A percentile compares a stretch with the other conserved stretches of the same genome.
These are phyloP conservation scores for Boletus reticulatus DNA, from an alignment of 768 basidiomycete species.

Conservation along the genomic window DNA sequence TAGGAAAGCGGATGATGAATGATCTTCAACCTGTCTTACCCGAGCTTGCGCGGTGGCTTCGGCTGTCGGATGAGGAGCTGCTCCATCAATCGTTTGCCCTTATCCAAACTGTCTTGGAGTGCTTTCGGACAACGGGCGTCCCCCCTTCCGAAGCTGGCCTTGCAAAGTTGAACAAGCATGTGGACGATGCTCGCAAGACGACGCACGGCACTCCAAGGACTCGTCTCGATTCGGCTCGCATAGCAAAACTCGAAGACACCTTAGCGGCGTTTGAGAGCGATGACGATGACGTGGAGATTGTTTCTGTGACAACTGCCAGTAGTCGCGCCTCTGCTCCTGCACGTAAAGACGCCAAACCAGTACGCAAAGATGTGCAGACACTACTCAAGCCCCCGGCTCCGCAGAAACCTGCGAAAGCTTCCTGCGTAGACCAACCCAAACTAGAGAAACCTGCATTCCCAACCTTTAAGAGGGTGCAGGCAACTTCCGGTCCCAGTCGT, in stretches of 20 bases:
- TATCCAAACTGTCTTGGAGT: constrained; percentile 72
- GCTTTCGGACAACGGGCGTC: constrained; percentile 64
- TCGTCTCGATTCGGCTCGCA: constrained; percentile 50
- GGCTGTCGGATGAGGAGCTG: constrained; percentile 89
- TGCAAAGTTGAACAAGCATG: constrained; percentile 64
- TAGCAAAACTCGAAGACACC: constrained; percentile 64
- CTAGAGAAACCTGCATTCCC: constrained; percentile 40
- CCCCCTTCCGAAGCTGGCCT: constrained; percentile 55
- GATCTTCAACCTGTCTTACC: constrained; percentile 76
- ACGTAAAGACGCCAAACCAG: constrained; percentile 12
- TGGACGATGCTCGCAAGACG: constrained; percentile 56
- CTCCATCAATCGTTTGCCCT: constrained; percentile 87
- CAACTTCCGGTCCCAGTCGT: constrained; percentile 35
- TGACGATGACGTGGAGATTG: constrained; percentile 55
- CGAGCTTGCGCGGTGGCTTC: constrained; percentile 83
- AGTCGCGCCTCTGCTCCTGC: constrained; percentile 11
- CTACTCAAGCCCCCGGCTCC: constrained; percentile 13
- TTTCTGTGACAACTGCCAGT: constrained; percentile 36
- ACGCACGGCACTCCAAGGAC: constrained; percentile 47
- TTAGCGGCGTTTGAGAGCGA: constrained; percentile 67
- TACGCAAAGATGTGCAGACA: constrained; percentile 22
- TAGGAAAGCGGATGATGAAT: constrained; percentile 73
- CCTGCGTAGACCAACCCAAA: constrained; percentile 29
- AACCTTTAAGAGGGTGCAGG: constrained; percentile 40
- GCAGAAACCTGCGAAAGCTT: constrained; percentile 14